Evolutionary conservation across 768 basidiomycete species (phyloP).

Genomic region (Termitomyces sp.): DNA sequence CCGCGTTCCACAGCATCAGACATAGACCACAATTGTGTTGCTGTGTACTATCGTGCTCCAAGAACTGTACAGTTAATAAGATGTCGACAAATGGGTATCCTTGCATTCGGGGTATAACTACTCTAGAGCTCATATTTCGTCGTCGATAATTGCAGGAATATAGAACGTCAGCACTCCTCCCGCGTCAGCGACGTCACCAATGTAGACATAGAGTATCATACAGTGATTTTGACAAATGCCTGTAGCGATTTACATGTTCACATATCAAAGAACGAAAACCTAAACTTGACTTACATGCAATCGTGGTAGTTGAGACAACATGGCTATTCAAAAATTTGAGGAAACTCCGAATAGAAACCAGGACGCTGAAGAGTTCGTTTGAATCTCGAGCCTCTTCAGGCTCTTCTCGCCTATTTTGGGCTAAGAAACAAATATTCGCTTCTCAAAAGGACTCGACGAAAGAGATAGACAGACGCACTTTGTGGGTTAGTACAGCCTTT

Average conservation of each 20-base stretch:
- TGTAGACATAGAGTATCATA: conserved; percentile 85
- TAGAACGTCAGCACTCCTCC: conserved; percentile 89
- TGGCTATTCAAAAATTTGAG: conserved; percentile 80
- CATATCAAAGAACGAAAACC: neutral
- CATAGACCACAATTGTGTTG: neutral
- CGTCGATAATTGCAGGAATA: conserved; percentile 74
- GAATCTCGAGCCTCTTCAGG: conserved; percentile 45
- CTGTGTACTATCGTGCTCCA: too few relatives aligned
- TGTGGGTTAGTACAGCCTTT: conserved; percentile 63
- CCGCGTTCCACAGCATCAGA: neutral
- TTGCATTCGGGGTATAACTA: conserved; percentile 5
- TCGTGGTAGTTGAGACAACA: conserved; percentile 77
- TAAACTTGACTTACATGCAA: conserved; percentile 60
- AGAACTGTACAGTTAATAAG: too few relatives aligned
- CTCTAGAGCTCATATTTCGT: conserved; percentile 23
- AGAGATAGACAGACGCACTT: conserved; percentile 31
- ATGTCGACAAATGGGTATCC: neutral
- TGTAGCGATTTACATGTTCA: conserved; percentile 23
- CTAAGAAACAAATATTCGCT: neutral
- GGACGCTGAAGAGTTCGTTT: conserved; percentile 57
- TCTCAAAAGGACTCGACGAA: neutral
- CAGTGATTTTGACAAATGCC: conserved; percentile 83
- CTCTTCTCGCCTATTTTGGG: conserved; percentile 25
- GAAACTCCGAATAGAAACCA: conserved; percentile 71
- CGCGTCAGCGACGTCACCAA: conserved; percentile 73